A percentile compares a stretch with the other conserved stretches of the same genome.
Conservation (phyloP, 1,139 yeast species). For the Meyerozyma athensensis region DNA sequence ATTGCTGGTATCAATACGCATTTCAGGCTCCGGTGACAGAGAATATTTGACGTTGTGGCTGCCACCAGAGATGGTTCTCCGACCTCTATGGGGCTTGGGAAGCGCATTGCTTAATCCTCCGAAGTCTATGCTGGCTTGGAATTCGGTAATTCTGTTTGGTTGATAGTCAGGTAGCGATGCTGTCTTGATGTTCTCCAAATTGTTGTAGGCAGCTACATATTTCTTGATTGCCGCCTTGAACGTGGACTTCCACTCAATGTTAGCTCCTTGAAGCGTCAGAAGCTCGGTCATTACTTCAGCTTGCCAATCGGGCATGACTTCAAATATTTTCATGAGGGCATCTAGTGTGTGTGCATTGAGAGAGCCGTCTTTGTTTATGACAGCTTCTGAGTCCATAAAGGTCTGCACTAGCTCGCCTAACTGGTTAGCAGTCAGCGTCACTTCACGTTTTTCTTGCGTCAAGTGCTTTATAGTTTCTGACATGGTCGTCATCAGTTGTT, state of each 20-base stretch:
- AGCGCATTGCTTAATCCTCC: constrained; percentile 38
- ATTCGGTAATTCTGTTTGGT: constrained; percentile 32
- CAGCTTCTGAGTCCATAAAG: constrained; percentile 15
- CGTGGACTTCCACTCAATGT: constrained; percentile 30
- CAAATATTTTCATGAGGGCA: constrained; percentile 21
- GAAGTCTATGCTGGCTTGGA: constrained; percentile 39
- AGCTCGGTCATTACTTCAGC: constrained; percentile 29
- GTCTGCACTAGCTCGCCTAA: constrained; percentile 27
- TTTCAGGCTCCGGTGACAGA: neutral
- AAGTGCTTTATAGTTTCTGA: constrained; percentile 24
- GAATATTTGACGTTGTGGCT: neutral
- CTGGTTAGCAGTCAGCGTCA: constrained; percentile 14
- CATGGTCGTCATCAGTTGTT: constrained; percentile 18
- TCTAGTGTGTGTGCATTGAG: constrained; percentile 26
- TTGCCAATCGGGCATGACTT: constrained; percentile 33
- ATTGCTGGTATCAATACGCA: neutral
- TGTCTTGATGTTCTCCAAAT: constrained; percentile 28
- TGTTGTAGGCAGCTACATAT: constrained; percentile 28
- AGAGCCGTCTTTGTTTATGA: constrained; percentile 31
- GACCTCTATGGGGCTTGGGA: constrained; percentile 18
- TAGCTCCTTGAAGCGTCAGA: constrained; percentile 24
- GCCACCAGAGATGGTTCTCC: neutral
- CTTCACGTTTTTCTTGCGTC: constrained; percentile 24
- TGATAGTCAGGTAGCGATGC: constrained; percentile 25
- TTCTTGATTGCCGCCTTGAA: constrained; percentile 29